Evolutionary conservation across 495 filamentous ascomycete genomes (phyloP), one percentile per base, ranked within the genome.

Genomic region (Penicillium bovifimosum): DNA sequence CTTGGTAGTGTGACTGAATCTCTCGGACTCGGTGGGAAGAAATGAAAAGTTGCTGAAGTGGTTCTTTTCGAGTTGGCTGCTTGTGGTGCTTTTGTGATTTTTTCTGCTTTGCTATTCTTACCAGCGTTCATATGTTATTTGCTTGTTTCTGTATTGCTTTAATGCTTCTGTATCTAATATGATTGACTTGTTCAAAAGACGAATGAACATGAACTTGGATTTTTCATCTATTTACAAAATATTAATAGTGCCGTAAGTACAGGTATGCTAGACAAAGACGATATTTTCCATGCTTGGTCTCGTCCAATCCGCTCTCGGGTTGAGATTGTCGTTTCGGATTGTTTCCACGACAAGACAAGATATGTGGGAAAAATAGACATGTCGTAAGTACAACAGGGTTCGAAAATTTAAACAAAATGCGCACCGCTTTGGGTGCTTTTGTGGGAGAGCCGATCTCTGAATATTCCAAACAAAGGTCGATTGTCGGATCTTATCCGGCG

Each of bases 1-100:
- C 60, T 96, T 9, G 85, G 85, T 1, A 65, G 72, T 11, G 56
- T 88, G 16, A 72, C 75, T 17, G 77, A 81, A 50, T 69, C 79
- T 2, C 58, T 90, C 36, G 75, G 75, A 6, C 51, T 79, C 0
- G 77, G 71, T 47, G 74, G 72, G 54, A 66, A 60, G 32, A 58
- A 60, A 50, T 48, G 27, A 52, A 52, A 32, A 39, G 26, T 29
- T 61, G 33, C 11, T 16, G 56, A 52, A 9, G 18, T 11, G 40
- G 14, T 51, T 47, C 17, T 27, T n/a, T 31, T 26, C 17, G 50
- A 39, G 5, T 1, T 29, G 36, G 16, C 29, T 28, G 18, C 28
- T 26, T 20, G 33, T 6, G 44, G 32, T 47, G 32, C 5, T 36
- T 48, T 48, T 39, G 10, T 52, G 24, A 26, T 27, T 16, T 41